These are phyloP conservation scores for Plasmodium cynomolgi DNA, from an alignment of 169 alveolate genomes.

Conservation along the genomic window DNA sequence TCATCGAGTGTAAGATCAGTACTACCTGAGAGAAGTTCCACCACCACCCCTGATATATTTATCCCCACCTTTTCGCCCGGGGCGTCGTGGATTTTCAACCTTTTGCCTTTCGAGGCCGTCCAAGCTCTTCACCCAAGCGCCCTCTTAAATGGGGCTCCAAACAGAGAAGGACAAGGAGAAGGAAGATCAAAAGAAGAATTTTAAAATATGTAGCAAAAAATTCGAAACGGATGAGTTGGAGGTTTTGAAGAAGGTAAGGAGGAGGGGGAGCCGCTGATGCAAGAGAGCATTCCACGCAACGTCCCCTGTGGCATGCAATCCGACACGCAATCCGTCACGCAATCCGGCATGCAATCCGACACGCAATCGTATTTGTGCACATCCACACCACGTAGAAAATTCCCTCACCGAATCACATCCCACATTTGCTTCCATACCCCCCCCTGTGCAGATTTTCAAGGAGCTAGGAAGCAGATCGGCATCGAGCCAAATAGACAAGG, in stretches of 20 bases:
- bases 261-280: neutral
- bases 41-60: neutral
- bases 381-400: neutral
- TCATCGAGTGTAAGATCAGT: neutral
- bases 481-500: slow-evolving; percentile 87
- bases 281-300: neutral
- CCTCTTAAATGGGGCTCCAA: slow-evolving; percentile 65
- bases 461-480: slow-evolving; percentile 86
- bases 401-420: neutral
- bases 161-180: slow-evolving; percentile 67
- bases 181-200: slow-evolving; percentile 48
- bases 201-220: slow-evolving; percentile 63
- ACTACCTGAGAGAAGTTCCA: neutral
- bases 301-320: neutral
- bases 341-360: no score
- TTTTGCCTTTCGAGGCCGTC: neutral
- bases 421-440: neutral
- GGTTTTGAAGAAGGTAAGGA: slow-evolving; percentile 56
- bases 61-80: neutral
- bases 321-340: no score
- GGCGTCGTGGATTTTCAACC: neutral
- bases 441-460: slow-evolving; percentile 77
- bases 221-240: slow-evolving; percentile 72
- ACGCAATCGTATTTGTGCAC: neutral
- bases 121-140: neutral